Base-by-base conservation (phyloP, 345 rosid species). In the Salix viminalis region DNA sequence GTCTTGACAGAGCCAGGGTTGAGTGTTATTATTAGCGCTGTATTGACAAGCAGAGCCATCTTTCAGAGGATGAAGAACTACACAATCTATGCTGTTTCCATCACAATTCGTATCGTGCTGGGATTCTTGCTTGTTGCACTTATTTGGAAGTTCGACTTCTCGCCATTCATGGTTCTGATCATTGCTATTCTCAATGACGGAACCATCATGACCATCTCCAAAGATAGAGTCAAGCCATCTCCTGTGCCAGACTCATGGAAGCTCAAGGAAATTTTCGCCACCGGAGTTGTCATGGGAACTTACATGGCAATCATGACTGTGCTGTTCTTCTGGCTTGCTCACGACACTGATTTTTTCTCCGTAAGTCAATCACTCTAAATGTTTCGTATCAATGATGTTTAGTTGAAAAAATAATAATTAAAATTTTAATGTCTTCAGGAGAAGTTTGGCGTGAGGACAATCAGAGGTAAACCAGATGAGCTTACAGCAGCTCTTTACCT, bases 41-140 rank as follows among this genome's bases (percentile, higher is more conserved):
- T 94, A 72, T 77, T 94, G 42, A 94, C 98, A 2, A 91, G 97
- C 80, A 86, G 97, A 79, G 90, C 94, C 61, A 92, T 94, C 48
- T 94, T 94, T 85, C 97, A 94, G 75, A 89, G 98, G 83, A 94
- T 94, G 98, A 94, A 94, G 84, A 94, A 94, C 85, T 94, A 94
- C 83, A 92, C 97, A 92, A 92, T 94, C 60, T 94, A 94, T 68
- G 98, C 97, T 13, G 98, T 94, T 71, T 94, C 98, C 72, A 94
- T 94, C 79, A 94, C 98, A 4, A 94, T 94, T 54, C 98, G 97
- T 88, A 92, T 94, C 48, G 98, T 94, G 87, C 86, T 94, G 67
- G 97, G 97, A 46, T 94, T 94, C 83, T 80, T 94, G 95, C 81
- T 94, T 39, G 92, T 94, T 70, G 95, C 97, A 67, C 84, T 94